Conservation (phyloP, 345 rosid genomes). For the Syzygium oleosum region DNA sequence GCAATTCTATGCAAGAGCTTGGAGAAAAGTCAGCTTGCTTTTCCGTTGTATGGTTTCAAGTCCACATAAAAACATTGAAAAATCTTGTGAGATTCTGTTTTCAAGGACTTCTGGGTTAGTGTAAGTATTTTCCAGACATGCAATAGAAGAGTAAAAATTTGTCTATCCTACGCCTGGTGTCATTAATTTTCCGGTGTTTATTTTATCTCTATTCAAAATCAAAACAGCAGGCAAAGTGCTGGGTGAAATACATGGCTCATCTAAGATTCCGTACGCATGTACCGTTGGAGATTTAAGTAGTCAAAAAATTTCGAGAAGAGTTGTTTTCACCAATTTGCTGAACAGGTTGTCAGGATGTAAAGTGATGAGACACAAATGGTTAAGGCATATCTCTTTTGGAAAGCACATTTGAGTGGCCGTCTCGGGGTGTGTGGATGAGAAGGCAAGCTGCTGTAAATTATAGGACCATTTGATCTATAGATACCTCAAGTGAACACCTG, state of each 20-base stretch:
- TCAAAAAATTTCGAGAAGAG: background rate
- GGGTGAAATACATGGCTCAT: background rate
- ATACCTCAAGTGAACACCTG: background rate
- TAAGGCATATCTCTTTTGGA: background rate
- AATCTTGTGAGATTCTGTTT: background rate
- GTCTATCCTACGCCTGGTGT: background rate
- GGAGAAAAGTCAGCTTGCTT: background rate
- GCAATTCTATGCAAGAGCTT: background rate
- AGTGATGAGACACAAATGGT: background rate
- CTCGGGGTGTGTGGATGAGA: background rate
- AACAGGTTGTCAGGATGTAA: background rate
- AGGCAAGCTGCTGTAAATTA: background rate
- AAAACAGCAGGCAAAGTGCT: background rate
- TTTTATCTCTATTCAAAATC: background rate
- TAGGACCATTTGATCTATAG: background rate
- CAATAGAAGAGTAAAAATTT: background rate
- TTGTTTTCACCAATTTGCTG: background rate
- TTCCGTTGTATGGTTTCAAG: background rate
- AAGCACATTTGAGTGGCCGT: background rate
- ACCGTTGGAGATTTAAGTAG: background rate
- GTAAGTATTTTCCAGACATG: background rate
- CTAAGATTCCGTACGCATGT: background rate
- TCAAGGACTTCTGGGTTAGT: background rate
- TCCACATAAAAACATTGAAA: background rate
- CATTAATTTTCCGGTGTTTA: background rate